These are phyloP conservation scores for Pleomassaria siparia DNA, from an alignment of 2,329 filamentous ascomycete species.

Conservation along the genomic window DNA sequence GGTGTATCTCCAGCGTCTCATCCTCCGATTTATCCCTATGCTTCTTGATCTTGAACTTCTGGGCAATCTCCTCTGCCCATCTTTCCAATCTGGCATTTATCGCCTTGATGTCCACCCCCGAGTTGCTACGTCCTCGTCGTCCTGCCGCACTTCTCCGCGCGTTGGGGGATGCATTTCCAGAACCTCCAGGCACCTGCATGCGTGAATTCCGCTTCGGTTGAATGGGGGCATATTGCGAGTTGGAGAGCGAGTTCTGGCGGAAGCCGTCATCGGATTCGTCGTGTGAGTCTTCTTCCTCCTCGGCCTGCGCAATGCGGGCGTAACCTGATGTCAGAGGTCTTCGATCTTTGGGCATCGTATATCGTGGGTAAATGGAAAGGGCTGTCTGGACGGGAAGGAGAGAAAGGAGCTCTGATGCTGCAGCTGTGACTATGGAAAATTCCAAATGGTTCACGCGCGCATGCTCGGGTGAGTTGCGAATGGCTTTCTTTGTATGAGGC, in stretches of 20 bases:
- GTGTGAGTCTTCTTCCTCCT: slow-evolving; percentile 49
- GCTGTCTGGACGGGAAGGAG: neutral
- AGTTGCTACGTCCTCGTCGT: slow-evolving; percentile 68
- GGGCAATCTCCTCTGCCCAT: slow-evolving; percentile 97
- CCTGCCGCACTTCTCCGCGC: slow-evolving; percentile 23
- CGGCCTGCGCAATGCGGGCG: slow-evolving; percentile 55
- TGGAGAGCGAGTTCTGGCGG: slow-evolving; percentile 40
- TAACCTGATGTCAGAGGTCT: slow-evolving; percentile 53
- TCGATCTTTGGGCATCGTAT: slow-evolving; percentile 33
- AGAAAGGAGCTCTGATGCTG: too few species aligned
- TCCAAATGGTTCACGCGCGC: too few species aligned
- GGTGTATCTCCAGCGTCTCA: slow-evolving; percentile 90
- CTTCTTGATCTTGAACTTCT: slow-evolving; percentile 87
- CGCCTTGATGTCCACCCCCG: slow-evolving; percentile 94
- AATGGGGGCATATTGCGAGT: slow-evolving; percentile 49
- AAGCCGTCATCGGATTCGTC: slow-evolving; percentile 46
- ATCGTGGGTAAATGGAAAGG: slow-evolving; percentile 4
- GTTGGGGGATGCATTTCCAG: slow-evolving; percentile 37
- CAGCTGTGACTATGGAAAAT: too few species aligned
- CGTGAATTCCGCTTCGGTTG: slow-evolving; percentile 47
- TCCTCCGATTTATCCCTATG: slow-evolving; percentile 73
- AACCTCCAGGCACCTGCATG: slow-evolving; percentile 45
- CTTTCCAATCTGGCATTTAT: slow-evolving; percentile 94
- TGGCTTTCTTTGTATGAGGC: slow-evolving; percentile 25
- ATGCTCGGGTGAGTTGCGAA: slow-evolving; percentile 11